These are phyloP conservation scores for Tuber borchii DNA, from an alignment of 495 filamentous ascomycete genomes.

Conservation along the genomic window DNA sequence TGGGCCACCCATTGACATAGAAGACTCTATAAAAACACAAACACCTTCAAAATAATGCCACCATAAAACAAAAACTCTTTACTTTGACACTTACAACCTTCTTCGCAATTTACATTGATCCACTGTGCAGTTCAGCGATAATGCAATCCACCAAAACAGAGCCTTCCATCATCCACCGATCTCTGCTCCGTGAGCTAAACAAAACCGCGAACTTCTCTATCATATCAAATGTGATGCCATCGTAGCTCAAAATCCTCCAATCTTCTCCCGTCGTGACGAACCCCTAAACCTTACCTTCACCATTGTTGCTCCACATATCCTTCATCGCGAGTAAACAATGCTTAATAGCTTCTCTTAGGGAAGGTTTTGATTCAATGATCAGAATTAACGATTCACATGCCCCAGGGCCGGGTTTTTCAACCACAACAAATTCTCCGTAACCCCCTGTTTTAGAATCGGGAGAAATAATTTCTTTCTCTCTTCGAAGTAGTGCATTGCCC, in stretches of 20 bases:
- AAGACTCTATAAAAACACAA: too few species aligned
- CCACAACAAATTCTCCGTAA: constrained; percentile 17
- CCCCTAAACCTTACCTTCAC: constrained; percentile 13
- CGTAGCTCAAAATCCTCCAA: constrained; percentile 19
- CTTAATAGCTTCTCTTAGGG: constrained; percentile 16
- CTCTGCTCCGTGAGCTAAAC: background rate
- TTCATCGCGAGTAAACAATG: constrained; percentile 22
- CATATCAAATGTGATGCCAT: constrained; percentile 7
- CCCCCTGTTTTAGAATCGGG: constrained; percentile 7
- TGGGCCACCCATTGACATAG: too few species aligned
- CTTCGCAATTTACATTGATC: background rate
- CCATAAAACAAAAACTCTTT: too few species aligned
- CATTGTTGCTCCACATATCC: constrained; percentile 17
- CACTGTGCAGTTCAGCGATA: constrained; percentile 5
- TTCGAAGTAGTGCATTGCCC: constrained; percentile 19
- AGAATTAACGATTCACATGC: constrained; percentile 1
- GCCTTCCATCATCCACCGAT: constrained; percentile 10
- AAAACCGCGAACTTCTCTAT: background rate
- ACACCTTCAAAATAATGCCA: too few species aligned
- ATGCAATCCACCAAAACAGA: constrained; percentile 10
- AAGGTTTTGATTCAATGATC: constrained; percentile 12
- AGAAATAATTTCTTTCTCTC: constrained; percentile 24
- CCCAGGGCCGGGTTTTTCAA: constrained; percentile 3
- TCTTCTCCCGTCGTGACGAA: background rate
- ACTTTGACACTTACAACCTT: too few species aligned